These are phyloP conservation scores for Populus alba DNA, from an alignment of 345 rosid species.

Conservation along the genomic window DNA sequence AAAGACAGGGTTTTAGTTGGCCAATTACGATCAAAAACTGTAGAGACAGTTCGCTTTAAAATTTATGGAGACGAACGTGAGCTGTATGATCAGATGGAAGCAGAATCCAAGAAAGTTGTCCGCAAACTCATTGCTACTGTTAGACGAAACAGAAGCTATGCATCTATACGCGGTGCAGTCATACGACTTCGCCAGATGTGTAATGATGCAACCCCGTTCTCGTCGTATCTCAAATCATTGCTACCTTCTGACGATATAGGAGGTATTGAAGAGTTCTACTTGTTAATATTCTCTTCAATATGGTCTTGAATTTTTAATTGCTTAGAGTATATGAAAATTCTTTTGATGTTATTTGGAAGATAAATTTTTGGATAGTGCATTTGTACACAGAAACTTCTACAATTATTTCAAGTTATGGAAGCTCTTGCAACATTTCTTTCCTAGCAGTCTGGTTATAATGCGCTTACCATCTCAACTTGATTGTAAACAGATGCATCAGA, in stretches of 20 bases:
- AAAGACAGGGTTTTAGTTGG: slow-evolving; percentile 61
- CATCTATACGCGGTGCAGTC: slow-evolving; percentile 62
- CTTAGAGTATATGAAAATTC: background rate
- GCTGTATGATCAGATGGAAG: slow-evolving; percentile 75
- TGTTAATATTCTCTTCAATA: background rate
- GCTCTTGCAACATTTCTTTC: background rate
- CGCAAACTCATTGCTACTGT: slow-evolving; percentile 50
- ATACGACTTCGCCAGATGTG: slow-evolving; percentile 89
- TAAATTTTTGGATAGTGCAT: background rate
- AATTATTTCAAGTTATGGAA: background rate
- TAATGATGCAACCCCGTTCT: slow-evolving; percentile 60
- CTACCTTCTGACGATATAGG: slow-evolving; percentile 50
- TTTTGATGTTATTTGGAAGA: background rate
- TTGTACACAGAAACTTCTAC: background rate
- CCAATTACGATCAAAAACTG: slow-evolving; percentile 62
- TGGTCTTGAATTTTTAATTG: background rate
- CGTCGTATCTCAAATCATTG: slow-evolving; percentile 56
- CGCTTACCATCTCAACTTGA: slow-evolving; percentile 12
- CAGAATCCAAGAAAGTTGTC: slow-evolving; percentile 62
- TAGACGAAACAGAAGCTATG: slow-evolving; percentile 52
- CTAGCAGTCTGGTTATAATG: background rate
- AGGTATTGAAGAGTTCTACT: slow-evolving; percentile 44
- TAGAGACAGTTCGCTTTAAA: slow-evolving; percentile 64
- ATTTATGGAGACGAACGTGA: slow-evolving; percentile 75
- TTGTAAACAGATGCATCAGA: slow-evolving; percentile 66